These are phyloP conservation scores for Zygotorulaspora sp. DNA, from an alignment of 805 yeast species.

Conservation along the genomic window DNA sequence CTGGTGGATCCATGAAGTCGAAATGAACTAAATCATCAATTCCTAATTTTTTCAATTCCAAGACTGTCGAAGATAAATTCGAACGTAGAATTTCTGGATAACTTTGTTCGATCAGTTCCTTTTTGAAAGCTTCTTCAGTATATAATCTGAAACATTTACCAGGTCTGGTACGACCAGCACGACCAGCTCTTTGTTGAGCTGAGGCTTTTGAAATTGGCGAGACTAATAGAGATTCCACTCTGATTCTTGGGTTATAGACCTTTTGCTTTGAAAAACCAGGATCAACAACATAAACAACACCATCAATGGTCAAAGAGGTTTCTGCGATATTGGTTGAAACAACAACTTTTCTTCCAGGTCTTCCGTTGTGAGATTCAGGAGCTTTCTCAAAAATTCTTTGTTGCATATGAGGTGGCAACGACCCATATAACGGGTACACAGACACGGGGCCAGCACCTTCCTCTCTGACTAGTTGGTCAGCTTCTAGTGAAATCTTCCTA, in stretches of 20 bases:
- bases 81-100: conserved; percentile 93
- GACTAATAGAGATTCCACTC: conserved; percentile 90
- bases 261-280: conserved; percentile 97
- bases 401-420: conserved; percentile 93
- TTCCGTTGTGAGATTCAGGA: conserved; percentile 65
- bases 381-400: conserved; percentile 92
- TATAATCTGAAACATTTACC: conserved; percentile 96
- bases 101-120: conserved; percentile 90
- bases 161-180: conserved; percentile 99
- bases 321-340: conserved; percentile 95
- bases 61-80: conserved; percentile 84
- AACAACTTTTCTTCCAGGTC: conserved; percentile 93
- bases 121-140: conserved; percentile 94
- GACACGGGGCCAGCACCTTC: conserved; percentile 83
- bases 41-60: conserved; percentile 90
- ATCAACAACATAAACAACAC: conserved; percentile 94
- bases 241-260: conserved; percentile 90
- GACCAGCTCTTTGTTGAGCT: conserved; percentile 98
- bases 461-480: conserved; percentile 83
- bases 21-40: conserved; percentile 94
- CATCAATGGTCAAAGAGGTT: conserved; percentile 95
- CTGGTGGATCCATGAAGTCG: conserved; percentile 99
- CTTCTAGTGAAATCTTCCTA: conserved; percentile 79
- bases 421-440: conserved; percentile 93
- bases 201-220: conserved; percentile 96